Evolutionary conservation across 1,139 yeast genomes (phyloP), one percentile per base, ranked within the genome.

Genomic region (Komagataea norvegica): DNA sequence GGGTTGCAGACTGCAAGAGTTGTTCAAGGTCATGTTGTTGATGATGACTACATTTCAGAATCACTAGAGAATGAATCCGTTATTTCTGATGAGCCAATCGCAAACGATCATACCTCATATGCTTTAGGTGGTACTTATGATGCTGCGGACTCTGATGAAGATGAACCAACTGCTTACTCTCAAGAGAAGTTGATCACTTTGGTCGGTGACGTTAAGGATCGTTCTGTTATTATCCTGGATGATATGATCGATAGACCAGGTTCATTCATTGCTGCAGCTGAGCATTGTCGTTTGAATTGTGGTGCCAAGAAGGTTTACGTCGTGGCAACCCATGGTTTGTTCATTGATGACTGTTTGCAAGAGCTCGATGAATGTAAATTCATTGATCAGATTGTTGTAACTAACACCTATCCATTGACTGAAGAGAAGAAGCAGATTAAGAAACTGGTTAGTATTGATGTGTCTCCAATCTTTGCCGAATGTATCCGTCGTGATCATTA

Each of bases 401-500:
- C 99, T 27, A 93, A 93, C 65, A 89, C 98, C 7, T 91, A 87
- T 55, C 97, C 98, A 41, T 84, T 89, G 42, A 70, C 71, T 38
- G 81, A 75, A 39, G 70, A 75, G 51, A 68, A 76, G 38, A 71
- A 69, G 37, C 68, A 66, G 36, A 72, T 77, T 45, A 64, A 72
- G 42, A 87, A 88, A 59, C 72, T 93, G 54, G 79, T 79, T 10
- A 84, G 87, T 34, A 91, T 93, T 55, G 98, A 93, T 58, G 93
- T 93, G 34, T 84, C 96, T 38, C 83, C 95, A 19, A 89, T 91
- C 40, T 84, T 93, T 58, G 97, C 98, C 25, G 99, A 93, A 67
- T 91, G 97, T 64, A 91, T 93, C 47, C 79, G 99, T 68, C 83
- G 99, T 67, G 96, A 91, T 60, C 98, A 93, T 61, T 89, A 89